These are phyloP conservation scores for Fagus crenata DNA, from an alignment of 306 rosid species.

Conservation along the genomic window DNA sequence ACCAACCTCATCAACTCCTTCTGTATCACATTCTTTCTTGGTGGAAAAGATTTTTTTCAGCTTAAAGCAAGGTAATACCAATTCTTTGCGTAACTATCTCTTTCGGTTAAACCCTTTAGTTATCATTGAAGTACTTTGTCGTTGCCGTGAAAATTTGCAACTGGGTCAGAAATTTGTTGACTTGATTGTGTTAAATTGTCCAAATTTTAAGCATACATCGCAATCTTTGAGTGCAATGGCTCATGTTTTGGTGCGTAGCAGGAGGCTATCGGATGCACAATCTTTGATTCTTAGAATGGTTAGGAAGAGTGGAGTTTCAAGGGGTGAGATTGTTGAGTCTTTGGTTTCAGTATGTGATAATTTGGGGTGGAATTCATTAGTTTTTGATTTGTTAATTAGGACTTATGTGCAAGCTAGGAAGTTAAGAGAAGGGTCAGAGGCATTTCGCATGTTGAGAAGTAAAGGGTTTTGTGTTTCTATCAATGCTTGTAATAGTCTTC, in stretches of 20 bases:
- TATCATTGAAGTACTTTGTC: conserved; percentile 50
- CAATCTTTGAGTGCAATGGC: conserved; percentile 56
- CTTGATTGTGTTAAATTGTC: conserved; percentile 33
- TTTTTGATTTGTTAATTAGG: conserved; percentile 71
- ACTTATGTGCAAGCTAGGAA: conserved; percentile 88
- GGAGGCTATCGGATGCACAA: no score
- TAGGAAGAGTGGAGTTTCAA: no score
- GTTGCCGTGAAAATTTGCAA: conserved; percentile 43
- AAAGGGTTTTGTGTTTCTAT: conserved; percentile 55
- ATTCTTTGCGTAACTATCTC: conserved; percentile 37
- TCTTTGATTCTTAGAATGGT: no score
- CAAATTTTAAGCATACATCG: conserved; percentile 54
- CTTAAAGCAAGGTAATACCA: conserved; percentile 51
- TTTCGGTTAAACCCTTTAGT: conserved; percentile 42
- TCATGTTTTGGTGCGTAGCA: no score
- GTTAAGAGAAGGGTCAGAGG: conserved; percentile 77
- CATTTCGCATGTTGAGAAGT: conserved; percentile 47
- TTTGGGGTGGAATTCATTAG: conserved; percentile 27
- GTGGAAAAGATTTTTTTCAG: conserved; percentile 50
- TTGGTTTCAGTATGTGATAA: conserved; percentile 5
- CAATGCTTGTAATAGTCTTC: conserved; percentile 79
- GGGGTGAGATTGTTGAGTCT: no score
- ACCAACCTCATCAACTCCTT: no score
- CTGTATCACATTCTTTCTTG: no score
- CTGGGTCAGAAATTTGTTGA: conserved; percentile 43